Evolutionary conservation across 2,329 filamentous ascomycete species (phyloP).

Genomic region (Epichloe amarillans): DNA sequence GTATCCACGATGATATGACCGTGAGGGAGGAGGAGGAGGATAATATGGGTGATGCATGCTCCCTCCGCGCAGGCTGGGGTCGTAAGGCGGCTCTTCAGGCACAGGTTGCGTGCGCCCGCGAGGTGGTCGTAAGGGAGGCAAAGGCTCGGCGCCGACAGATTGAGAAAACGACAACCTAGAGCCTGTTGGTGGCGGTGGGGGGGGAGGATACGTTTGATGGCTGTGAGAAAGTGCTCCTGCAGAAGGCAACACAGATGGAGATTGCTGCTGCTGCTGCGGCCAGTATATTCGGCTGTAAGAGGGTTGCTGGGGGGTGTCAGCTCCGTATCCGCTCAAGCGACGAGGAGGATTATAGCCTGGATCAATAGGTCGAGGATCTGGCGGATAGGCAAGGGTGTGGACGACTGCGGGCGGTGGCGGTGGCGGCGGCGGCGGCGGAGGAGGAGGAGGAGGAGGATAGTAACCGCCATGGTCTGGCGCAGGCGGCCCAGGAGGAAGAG

Average conservation of each 20-base stretch:
- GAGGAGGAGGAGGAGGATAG: conserved; percentile 13
- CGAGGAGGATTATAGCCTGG: conserved; percentile 18
- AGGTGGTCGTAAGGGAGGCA: conserved; percentile 26
- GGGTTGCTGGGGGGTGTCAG: conserved; percentile 11
- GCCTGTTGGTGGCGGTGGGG: conserved; percentile 13
- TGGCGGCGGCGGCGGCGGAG: conserved; percentile 8
- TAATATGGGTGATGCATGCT: conserved; percentile 20
- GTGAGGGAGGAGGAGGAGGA: conserved; percentile 13
- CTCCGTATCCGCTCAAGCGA: conserved; percentile 19
- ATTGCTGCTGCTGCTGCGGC: conserved; percentile 17
- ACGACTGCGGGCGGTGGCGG: conserved; percentile 6
- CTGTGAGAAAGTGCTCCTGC: conserved; percentile 4
- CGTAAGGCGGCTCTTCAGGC: conserved; percentile 20
- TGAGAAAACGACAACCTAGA: conserved; percentile 24
- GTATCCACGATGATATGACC: conserved; percentile 20
- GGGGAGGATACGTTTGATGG: conserved; percentile 14
- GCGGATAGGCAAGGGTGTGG: conserved; percentile 12
- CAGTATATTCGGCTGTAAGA: conserved; percentile 21
- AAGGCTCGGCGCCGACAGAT: conserved; percentile 20
- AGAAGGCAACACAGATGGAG: not conserved
- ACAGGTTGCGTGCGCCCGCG: conserved; percentile 21
- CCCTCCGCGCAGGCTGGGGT: conserved; percentile 18
- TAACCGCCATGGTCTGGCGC: conserved; percentile 13
- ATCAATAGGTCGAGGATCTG: conserved; percentile 20
- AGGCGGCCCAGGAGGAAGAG: conserved; percentile 9